Percentiles rank a stretch among this genome's conserved stretches.
Evolutionary conservation across 2,329 filamentous ascomycete genomes (phyloP).

Genomic region (Dactylellina haptotyla): DNA sequence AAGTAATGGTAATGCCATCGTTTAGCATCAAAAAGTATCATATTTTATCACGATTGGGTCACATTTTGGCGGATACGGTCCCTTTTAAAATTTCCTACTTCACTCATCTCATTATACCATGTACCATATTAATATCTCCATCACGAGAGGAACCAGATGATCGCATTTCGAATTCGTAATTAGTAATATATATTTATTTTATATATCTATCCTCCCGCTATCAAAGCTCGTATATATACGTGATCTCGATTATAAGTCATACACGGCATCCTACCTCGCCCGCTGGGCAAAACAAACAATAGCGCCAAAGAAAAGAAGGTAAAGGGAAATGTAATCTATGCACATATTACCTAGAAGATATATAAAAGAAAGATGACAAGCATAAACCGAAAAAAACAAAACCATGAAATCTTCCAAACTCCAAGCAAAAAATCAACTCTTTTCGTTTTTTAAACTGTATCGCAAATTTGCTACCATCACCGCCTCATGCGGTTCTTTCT

Average conservation of each 20-base stretch:
- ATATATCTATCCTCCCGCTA: not conserved
- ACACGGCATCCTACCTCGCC: not conserved
- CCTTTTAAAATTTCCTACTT: no score
- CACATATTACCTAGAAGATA: not conserved
- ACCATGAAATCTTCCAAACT: not conserved
- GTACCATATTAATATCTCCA: no score
- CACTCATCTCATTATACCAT: not conserved
- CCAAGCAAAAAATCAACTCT: not conserved
- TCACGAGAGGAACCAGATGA: no score
- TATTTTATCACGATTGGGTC: not conserved
- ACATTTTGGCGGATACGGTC: no score
- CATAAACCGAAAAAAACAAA: not conserved
- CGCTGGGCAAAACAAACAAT: not conserved
- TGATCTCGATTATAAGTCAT: not conserved
- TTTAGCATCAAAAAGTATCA: conserved; percentile 5
- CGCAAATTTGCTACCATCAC: not conserved
- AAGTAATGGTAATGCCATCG: conserved; percentile 19
- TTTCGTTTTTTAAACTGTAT: not conserved
- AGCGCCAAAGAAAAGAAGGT: no score
- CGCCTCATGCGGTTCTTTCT: not conserved
- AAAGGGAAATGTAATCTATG: no score
- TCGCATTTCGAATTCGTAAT: no score
- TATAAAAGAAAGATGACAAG: not conserved
- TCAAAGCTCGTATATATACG: not conserved
- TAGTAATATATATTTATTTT: not conserved